Evolutionary conservation across 768 basidiomycete species (phyloP), one percentile per base, ranked within the genome.

Genomic region (Pleurotus giganteus): DNA sequence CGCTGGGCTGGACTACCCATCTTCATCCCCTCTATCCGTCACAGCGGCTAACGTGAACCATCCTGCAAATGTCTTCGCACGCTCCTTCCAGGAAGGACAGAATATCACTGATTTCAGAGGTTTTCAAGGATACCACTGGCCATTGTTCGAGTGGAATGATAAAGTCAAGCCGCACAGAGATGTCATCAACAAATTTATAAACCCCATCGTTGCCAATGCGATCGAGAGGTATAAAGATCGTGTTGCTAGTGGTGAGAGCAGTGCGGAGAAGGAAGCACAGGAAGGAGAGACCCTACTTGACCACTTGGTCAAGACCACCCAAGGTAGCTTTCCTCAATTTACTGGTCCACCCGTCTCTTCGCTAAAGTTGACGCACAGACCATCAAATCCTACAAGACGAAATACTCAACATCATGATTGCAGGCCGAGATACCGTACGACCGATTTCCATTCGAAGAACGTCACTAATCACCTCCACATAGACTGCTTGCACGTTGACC

Each of bases 381-480:
- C 60, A 58, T 3, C 66, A 64, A 23, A 60, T 75, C 15, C 62
- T 85, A 21, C 74, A 74, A 53, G 82, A 82, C 57, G 74, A 77
- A 59, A 71, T 69, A 1, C 61, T 82, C 15, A 84, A 84, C 57
- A 78, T 85, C 34, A 64, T 82, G 13, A 70, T 85, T 21, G 82
- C 83, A 15, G 81, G 80, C 4, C 72, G 81, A 21, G 84, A 86
- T 56, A 86, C 83, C 2, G 77, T 77, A 51, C 21, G 70, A 55
- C 21, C 37, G 55, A 34, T 47, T 24, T 9, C 31, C 4, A 26
- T 21, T 31, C 24, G 13, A 4, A 4, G 13, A 12, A 9, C 4
- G 21, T 9, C 17, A n/a, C n/a, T n/a, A n/a, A n/a, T 27, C 15
- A 6, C 9, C 19, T 8, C n/a, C n/a, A 47, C 11, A 23, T 17